Evolutionary conservation across 2,329 filamentous ascomycete genomes (phyloP).

Genomic region (Pyrenophora teres): DNA sequence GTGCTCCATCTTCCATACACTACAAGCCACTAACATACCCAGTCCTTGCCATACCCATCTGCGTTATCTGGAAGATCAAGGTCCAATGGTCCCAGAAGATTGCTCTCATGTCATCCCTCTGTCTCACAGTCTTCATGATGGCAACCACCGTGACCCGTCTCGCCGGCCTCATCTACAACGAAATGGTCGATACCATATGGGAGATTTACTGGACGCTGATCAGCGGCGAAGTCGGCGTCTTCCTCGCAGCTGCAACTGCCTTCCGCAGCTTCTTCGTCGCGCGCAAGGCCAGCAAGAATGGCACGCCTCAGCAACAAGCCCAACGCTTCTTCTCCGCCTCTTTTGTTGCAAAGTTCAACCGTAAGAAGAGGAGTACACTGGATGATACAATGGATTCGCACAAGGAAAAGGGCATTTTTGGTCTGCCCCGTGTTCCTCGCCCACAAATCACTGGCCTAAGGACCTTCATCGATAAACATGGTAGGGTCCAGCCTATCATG

Average conservation of each 20-base stretch:
- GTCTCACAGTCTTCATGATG: slow-evolving; percentile 8
- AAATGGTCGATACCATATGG: slow-evolving; percentile 8
- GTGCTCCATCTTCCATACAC: not conserved
- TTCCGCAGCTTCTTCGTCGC: slow-evolving; percentile 11
- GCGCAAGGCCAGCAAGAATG: not conserved
- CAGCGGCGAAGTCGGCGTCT: not conserved
- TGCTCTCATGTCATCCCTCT: slow-evolving; percentile 4
- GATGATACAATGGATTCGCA: not conserved
- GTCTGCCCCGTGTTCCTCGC: slow-evolving; percentile 1
- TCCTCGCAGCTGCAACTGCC: slow-evolving; percentile 8
- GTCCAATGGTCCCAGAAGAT: slow-evolving; percentile 6
- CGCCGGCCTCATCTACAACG: not conserved
- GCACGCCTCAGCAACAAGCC: not conserved
- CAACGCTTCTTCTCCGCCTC: not conserved
- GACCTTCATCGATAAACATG: slow-evolving; percentile 1
- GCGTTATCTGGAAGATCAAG: slow-evolving; percentile 6
- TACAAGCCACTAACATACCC: not conserved
- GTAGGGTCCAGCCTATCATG: not conserved
- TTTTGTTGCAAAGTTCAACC: not conserved
- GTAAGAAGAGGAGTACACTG: not conserved
- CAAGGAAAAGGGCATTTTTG: not conserved
- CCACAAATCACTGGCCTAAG: slow-evolving; percentile 1
- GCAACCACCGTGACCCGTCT: slow-evolving; percentile 1
- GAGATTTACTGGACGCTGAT: slow-evolving; percentile 6
- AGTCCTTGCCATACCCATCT: slow-evolving; percentile 10